Evolutionary conservation across 345 rosid species (phyloP).

Genomic region (Arabidopsis suecica): DNA sequence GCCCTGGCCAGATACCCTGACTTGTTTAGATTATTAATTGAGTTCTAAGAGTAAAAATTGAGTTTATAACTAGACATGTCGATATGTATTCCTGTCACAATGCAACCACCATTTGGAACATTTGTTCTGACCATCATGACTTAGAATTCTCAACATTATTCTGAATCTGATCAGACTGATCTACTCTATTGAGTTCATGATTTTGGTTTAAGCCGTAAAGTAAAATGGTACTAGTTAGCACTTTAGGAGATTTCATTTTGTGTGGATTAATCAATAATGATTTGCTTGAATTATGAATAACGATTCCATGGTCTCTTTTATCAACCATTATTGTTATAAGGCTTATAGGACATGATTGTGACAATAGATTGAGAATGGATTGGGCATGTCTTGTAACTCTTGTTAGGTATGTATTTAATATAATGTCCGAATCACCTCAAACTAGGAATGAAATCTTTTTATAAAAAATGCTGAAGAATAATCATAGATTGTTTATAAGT

Average conservation of each 20-base stretch:
- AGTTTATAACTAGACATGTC: neutral
- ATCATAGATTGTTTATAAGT: slow-evolving; percentile 15
- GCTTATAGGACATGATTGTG: slow-evolving; percentile 31
- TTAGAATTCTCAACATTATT: slow-evolving; percentile 18
- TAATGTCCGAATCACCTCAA: slow-evolving; percentile 8
- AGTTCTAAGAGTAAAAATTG: neutral
- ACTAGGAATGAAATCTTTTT: too few relatives aligned
- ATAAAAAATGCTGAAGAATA: neutral
- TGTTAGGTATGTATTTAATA: slow-evolving; percentile 39
- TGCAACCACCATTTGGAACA: too few relatives aligned
- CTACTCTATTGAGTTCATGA: slow-evolving; percentile 15
- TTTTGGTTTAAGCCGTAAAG: slow-evolving; percentile 16
- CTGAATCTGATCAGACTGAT: neutral
- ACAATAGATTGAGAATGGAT: slow-evolving; percentile 32
- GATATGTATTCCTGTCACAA: neutral
- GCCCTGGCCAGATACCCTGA: neutral
- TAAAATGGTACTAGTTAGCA: neutral
- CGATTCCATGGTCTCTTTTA: slow-evolving; percentile 11
- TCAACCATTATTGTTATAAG: neutral
- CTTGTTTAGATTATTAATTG: neutral
- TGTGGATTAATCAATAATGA: slow-evolving; percentile 26
- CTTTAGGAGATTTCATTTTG: neutral
- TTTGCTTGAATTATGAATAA: slow-evolving; percentile 11
- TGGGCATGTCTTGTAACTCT: slow-evolving; percentile 39
- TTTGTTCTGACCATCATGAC: neutral